phyloP scores from a whole-genome alignment of 2,329 filamentous ascomycete species.

The Neonectria magnoliae region DNA sequence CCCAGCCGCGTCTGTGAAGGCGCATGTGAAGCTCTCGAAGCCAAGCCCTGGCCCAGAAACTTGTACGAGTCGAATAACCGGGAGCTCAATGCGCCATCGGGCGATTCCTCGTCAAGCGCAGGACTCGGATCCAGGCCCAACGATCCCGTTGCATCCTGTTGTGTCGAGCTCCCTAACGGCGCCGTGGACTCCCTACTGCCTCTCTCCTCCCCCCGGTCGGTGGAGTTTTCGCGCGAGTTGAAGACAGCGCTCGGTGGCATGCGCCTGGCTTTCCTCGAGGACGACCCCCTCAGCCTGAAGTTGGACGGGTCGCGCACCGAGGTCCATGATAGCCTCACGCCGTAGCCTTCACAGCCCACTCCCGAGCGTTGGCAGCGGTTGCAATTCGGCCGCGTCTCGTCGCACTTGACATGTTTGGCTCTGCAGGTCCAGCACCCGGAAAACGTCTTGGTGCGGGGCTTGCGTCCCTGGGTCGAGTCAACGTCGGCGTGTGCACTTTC shows the following conservation, averaged over 20 bases:
- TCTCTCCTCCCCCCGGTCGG: slow-evolving; percentile 9
- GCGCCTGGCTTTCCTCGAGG: slow-evolving; percentile 22
- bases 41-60: slow-evolving; percentile 27
- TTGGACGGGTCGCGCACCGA: slow-evolving; percentile 38
- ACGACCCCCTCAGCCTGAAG: slow-evolving; percentile 16
- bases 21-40: slow-evolving; percentile 3
- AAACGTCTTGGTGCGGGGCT: slow-evolving; percentile 40
- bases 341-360: slow-evolving; percentile 36
- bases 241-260: slow-evolving; percentile 7
- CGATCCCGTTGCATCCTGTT: background rate
- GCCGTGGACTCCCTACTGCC: slow-evolving; percentile 7
- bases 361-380: slow-evolving; percentile 34
- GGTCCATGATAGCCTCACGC: slow-evolving; percentile 37
- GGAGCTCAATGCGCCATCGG: slow-evolving; percentile 21
- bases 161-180: slow-evolving; percentile 3
- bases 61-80: slow-evolving; percentile 37
- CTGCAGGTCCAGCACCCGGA: slow-evolving; percentile 42
- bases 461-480: slow-evolving; percentile 29
- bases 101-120: slow-evolving; percentile 6
- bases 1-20: slow-evolving; percentile 7
- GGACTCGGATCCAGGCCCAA: background rate
- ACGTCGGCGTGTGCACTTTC: slow-evolving; percentile 16
- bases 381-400: slow-evolving; percentile 37
- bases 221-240: background rate
- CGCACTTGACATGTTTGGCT: slow-evolving; percentile 43